Evolutionary conservation across 1,139 yeast species (phyloP).

Genomic region (Blastobotrys aristatus): DNA sequence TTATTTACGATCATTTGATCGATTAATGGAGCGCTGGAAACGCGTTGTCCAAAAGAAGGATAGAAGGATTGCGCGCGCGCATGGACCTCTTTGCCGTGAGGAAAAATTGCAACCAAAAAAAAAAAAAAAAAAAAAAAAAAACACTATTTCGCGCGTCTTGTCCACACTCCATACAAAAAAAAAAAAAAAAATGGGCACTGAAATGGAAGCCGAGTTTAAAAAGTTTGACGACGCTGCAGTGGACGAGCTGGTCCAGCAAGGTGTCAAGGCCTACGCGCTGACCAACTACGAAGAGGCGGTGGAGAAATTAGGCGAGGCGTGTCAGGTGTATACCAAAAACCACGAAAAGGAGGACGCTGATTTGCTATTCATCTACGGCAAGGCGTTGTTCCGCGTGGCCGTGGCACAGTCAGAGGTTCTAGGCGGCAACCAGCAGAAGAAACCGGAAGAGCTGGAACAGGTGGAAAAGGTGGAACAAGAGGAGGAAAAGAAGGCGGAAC

Average conservation of each 20-base stretch:
- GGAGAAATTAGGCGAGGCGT: constrained; percentile 69
- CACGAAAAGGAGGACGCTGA: constrained; percentile 64
- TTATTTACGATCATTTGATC: too few species aligned
- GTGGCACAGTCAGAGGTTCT: constrained; percentile 73
- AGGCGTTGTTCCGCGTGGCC: constrained; percentile 73
- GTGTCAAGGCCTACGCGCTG: constrained; percentile 55
- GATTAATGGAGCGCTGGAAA: too few species aligned
- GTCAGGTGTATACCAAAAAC: constrained; percentile 50
- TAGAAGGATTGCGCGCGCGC: too few species aligned
- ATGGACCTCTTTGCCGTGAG: not conserved
- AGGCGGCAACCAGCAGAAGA: constrained; percentile 45
- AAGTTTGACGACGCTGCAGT: constrained; percentile 32
- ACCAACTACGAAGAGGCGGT: constrained; percentile 66
- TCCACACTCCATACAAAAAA: too few species aligned
- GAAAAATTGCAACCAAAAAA: not conserved
- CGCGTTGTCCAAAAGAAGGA: too few species aligned
- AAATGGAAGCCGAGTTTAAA: constrained; percentile 5
- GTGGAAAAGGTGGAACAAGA: constrained; percentile 32
- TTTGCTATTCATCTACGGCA: constrained; percentile 69
- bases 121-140: not conserved
- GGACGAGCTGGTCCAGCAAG: constrained; percentile 48
- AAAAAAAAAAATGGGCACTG: not conserved
- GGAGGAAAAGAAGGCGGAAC: constrained; percentile 42
- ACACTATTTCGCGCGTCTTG: not conserved
- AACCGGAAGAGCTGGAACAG: constrained; percentile 26